Conservation (phyloP, 108 stramenopile genomes). For the Cyclotella choctawhatcheeana region DNA sequence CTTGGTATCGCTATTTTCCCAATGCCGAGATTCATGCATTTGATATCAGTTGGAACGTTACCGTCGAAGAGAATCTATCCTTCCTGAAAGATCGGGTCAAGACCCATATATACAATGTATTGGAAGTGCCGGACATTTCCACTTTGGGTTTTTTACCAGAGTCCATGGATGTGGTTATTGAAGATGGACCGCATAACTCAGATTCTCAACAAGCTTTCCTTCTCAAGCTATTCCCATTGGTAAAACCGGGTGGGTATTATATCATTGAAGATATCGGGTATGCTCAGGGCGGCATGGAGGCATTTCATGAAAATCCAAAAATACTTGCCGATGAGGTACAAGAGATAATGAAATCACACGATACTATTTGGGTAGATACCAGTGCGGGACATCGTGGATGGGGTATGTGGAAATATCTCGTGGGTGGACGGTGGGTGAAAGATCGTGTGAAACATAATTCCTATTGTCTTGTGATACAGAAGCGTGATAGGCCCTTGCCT, state of each 20-base stretch:
- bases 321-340: not conserved
- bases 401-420: constrained; percentile 15
- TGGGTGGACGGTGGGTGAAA: constrained; percentile 19
- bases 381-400: constrained; percentile 30
- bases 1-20: constrained; percentile 37
- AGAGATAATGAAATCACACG: constrained; percentile 20
- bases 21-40: constrained; percentile 39
- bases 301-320: constrained; percentile 25
- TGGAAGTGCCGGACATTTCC: constrained; percentile 2
- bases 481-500: constrained; percentile 12
- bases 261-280: constrained; percentile 36
- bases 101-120: constrained; percentile 17
- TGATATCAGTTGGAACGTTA: constrained; percentile 16
- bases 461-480: constrained; percentile 28
- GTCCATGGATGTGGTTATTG: constrained; percentile 32
- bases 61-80: constrained; percentile 17
- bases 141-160: constrained; percentile 23
- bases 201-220: constrained; percentile 21
- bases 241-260: constrained; percentile 34
- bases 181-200: constrained; percentile 30
- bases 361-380: constrained; percentile 32
- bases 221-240: constrained; percentile 24
- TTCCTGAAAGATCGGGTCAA: constrained; percentile 13
- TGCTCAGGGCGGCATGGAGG: constrained; percentile 2
- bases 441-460: constrained; percentile 28